Base-by-base conservation (phyloP, 2,329 filamentous ascomycete species). In the Exophiala phaeomuriformis region DNA sequence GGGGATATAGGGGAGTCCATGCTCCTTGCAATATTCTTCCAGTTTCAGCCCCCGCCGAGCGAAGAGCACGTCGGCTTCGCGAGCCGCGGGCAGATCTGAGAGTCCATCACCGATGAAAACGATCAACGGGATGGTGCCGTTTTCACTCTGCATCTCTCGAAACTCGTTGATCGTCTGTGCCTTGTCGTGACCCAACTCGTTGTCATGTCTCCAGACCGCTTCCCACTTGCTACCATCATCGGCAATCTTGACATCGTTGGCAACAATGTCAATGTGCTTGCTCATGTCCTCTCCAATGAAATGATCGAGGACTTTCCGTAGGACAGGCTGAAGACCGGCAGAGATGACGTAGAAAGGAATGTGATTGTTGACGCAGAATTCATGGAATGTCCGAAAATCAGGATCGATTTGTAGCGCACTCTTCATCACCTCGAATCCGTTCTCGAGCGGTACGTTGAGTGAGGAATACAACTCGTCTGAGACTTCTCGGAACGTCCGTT, bases 401-500 rank as follows among this genome's bases (percentile, higher is more conserved):
- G 75, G 74, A 62, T 86, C 83, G 51, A 86, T 82, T 32, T 83
- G 77, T 30, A 86, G 74, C 0, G 72, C 73, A 45, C 78, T 71
- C 62, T 82, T 75, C 77, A 86, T 83, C 31, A 84, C 72, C 51
- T 78, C 72, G 69, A 86, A 85, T 9, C 82, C 83, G 57, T 85
- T 78, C 28, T 84, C 82, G 63, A 86, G 85, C 1, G 82, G 81
- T 0, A 86, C 77, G 56, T 80, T 75, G 5, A 86, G 70, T 0
- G 81, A 85, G 5, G 78, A 79, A 81, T 83, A 86, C 78, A 86
- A 84, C 66, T 86, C 83, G 60, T 85, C 82, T 0, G 82, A 85
- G n/a, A 83, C 81, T 3, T 85, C 83, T 47, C 81, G 75, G 72
- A 86, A 86, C 0, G 80, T 82, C 9, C 82, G 77, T 65, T 83